A percentile compares a stretch with the other conserved stretches of the same genome.
These are phyloP conservation scores for Geranium incanum DNA, from an alignment of 441 rosid species.

Conservation along the genomic window DNA sequence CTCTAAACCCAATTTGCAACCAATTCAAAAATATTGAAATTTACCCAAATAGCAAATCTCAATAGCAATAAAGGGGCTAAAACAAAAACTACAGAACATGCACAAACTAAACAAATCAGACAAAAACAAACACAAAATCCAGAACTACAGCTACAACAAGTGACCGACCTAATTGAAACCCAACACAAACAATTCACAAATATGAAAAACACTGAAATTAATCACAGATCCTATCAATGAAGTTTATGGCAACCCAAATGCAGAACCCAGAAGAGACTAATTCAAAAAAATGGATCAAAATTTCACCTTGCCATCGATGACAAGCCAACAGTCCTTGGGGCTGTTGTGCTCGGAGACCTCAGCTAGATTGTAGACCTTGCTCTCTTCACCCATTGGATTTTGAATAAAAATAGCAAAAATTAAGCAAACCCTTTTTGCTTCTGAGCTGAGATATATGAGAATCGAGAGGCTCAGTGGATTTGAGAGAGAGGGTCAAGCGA, in stretches of 20 bases:
- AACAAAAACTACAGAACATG: not conserved
- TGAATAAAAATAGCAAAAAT: not conserved
- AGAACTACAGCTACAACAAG: not conserved
- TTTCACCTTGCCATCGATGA: constrained; percentile 72
- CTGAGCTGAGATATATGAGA: not conserved
- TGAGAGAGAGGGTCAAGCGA: not conserved
- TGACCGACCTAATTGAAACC: not conserved
- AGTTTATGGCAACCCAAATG: not conserved
- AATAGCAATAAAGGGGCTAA: too few species aligned
- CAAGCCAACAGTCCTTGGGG: constrained; percentile 73
- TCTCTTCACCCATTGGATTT: constrained; percentile 23
- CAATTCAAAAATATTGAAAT: not conserved
- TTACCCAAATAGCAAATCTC: not conserved
- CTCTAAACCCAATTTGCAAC: not conserved
- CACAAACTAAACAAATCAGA: not conserved
- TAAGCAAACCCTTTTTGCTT: constrained; percentile 3
- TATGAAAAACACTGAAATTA: not conserved
- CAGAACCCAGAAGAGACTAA: constrained; percentile 1
- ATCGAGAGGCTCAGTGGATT: not conserved
- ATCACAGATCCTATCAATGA: not conserved
- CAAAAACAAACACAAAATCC: not conserved
- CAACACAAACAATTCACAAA: not conserved
- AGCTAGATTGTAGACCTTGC: constrained; percentile 51
- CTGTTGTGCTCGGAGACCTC: constrained; percentile 67
- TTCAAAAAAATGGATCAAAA: not conserved